phyloP scores from a whole-genome alignment of 345 rosid species.

The Bruguiera sexangula region DNA sequence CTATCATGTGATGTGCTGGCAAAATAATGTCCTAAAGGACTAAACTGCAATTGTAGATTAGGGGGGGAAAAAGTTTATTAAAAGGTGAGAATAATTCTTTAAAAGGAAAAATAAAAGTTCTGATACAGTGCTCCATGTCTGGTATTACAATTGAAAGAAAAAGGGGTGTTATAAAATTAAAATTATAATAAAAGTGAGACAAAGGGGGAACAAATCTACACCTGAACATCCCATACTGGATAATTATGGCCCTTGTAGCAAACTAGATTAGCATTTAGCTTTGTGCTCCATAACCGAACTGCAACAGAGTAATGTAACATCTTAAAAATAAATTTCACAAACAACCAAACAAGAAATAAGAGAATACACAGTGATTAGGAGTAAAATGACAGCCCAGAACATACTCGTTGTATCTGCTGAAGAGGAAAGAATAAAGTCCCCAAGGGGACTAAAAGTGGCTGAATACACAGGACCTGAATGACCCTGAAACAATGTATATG shows the following conservation, averaged over 20 bases:
- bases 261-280: constrained; percentile 92
- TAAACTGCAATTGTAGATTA: constrained; percentile 66
- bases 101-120: neutral
- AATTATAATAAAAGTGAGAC: constrained; percentile 4
- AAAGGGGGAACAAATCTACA: constrained; percentile 21
- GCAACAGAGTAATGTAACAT: constrained; percentile 20
- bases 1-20: constrained; percentile 96
- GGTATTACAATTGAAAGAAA: neutral
- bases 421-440: constrained; percentile 86
- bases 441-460: constrained; percentile 78
- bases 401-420: constrained; percentile 94
- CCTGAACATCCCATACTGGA: constrained; percentile 99
- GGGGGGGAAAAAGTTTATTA: neutral
- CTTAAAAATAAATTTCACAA: neutral
- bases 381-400: constrained; percentile 1
- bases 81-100: constrained; percentile 9
- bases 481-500: constrained; percentile 72
- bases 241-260: constrained; percentile 99
- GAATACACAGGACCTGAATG: constrained; percentile 97
- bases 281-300: constrained; percentile 96
- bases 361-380: neutral
- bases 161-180: neutral
- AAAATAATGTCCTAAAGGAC: constrained; percentile 90
- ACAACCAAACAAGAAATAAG: neutral
- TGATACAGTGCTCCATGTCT: neutral